Percentiles rank a stretch among this genome's conserved stretches.
These are phyloP conservation scores for Penicillium tannophilum DNA, from an alignment of 495 filamentous ascomycete genomes.

Conservation along the genomic window DNA sequence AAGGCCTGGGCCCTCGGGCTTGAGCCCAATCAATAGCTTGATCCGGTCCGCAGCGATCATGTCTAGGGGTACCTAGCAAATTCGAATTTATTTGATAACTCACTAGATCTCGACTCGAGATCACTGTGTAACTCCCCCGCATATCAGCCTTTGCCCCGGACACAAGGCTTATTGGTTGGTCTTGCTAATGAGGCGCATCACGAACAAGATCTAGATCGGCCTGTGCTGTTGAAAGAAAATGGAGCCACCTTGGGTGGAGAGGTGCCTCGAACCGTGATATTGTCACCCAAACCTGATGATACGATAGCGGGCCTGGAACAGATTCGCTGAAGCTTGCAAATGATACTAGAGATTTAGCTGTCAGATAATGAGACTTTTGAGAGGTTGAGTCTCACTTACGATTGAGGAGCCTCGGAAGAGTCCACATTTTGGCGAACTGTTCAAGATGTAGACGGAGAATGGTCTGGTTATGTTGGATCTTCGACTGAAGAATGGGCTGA, in stretches of 20 bases:
- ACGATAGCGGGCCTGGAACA: constrained; percentile 10
- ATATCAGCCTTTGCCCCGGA: no score
- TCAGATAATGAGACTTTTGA: not conserved
- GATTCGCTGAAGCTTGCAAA: constrained; percentile 19
- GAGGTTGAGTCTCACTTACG: constrained; percentile 10
- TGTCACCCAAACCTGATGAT: constrained; percentile 12
- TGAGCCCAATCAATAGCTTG: no score
- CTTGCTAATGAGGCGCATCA: not conserved
- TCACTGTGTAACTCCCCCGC: no score
- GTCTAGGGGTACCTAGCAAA: no score
- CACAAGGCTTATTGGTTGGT: not conserved
- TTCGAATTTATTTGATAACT: no score
- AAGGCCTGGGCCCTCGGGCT: no score
- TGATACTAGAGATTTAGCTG: constrained; percentile 12
- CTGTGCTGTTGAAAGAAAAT: constrained; percentile 17
- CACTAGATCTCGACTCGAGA: no score
- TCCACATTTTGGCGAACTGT: constrained; percentile 22
- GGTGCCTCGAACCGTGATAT: constrained; percentile 23
- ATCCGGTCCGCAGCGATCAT: not conserved
- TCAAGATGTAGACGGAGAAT: constrained; percentile 20
- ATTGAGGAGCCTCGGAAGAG: constrained; percentile 18
- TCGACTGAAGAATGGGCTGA: not conserved
- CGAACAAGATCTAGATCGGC: not conserved
- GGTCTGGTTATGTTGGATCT: constrained; percentile 15
- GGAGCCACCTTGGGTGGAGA: constrained; percentile 19